A percentile compares a stretch with the other conserved stretches of the same genome.
Evolutionary conservation across 2,329 filamentous ascomycete species (phyloP).

Genomic region (Diaporthe vaccinii): DNA sequence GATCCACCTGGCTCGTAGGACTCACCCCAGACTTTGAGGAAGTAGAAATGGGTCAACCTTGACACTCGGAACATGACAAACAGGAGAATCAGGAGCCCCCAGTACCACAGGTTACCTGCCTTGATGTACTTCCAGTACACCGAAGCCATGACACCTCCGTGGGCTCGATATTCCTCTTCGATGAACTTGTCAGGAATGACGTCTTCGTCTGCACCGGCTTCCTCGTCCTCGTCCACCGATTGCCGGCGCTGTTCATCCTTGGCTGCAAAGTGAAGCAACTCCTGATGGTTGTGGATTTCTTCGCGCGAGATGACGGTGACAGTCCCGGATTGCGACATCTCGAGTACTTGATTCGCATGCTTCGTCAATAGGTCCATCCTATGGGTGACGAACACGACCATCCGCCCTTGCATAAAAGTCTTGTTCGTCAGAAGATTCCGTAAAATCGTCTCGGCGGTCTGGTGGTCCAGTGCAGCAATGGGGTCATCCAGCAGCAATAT

Average conservation of each 20-base stretch:
- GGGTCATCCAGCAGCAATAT: slow-evolving; percentile 74
- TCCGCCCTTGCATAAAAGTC: slow-evolving; percentile 66
- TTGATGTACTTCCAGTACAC: slow-evolving; percentile 91
- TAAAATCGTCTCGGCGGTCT: slow-evolving; percentile 74
- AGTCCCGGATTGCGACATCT: slow-evolving; percentile 67
- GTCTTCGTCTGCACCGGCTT: slow-evolving; percentile 49
- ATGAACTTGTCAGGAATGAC: slow-evolving; percentile 74
- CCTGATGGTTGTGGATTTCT: slow-evolving; percentile 55
- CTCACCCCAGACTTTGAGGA: slow-evolving; percentile 90
- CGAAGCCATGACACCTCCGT: slow-evolving; percentile 80
- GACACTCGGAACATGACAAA: slow-evolving; percentile 74
- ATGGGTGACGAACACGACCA: slow-evolving; percentile 85
- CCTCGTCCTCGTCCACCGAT: slow-evolving; percentile 40
- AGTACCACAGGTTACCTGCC: slow-evolving; percentile 82
- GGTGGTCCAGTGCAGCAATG: slow-evolving; percentile 73
- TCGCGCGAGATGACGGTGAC: slow-evolving; percentile 42
- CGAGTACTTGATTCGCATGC: slow-evolving; percentile 81
- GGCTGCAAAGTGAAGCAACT: slow-evolving; percentile 52
- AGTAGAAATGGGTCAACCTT: slow-evolving; percentile 80
- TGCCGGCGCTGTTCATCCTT: slow-evolving; percentile 55
- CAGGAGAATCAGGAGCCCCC: slow-evolving; percentile 74
- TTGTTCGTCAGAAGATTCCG: slow-evolving; percentile 63
- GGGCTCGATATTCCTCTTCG: slow-evolving; percentile 80
- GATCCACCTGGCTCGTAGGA: slow-evolving; percentile 66
- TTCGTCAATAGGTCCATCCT: slow-evolving; percentile 81